Base-by-base conservation (phyloP, 108 stramenopile species). In the Craspedostauros australis region DNA sequence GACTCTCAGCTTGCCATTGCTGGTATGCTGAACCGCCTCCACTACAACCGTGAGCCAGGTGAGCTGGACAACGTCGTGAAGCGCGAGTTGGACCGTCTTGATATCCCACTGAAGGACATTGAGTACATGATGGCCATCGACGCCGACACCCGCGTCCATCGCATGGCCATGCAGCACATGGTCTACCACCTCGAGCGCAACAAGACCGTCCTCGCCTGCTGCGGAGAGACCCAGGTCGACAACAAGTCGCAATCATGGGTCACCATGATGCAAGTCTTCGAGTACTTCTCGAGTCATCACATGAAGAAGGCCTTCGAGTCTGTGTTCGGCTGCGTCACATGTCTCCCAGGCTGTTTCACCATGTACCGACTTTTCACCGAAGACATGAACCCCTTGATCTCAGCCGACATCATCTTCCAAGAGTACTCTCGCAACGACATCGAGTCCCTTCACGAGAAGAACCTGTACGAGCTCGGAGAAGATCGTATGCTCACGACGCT, bases 401-500 rank as follows among this genome's bases (percentile, higher is more conserved):
- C 77, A 2, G 62, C 53, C 12, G 77, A 79, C 44, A 30, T 38
- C 0, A 68, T 79, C 8, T 56, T 67, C 36, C 66, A 58, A 16
- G 68, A 74, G 32, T 79, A 79, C 39, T 59, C 69, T 3, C 56
- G 73, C 26, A 79, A 79, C 46, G 73, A 79, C 30, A 49, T 79
- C 26, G 60, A 70, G 16, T 56, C 66, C 9, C 41, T 79, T 31
- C 77, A 79, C 40, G 73, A 74, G 36, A 79, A 79, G 73, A 79
- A 79, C 34, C 19, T 79, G 22, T 79, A 69, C 45, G 60, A 69
- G 37, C 60, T 79, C 11, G 77, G 77, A 46, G 77, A 79, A 54
- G 77, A 79, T 63, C 51, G 77, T n/a, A 79, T 79, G 77, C 62
- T 79, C 36, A 79, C 77, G 26, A 79, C 77, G 22, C 57, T 79